Conservation (phyloP, 1,139 yeast genomes). For the Pichia sp. region DNA sequence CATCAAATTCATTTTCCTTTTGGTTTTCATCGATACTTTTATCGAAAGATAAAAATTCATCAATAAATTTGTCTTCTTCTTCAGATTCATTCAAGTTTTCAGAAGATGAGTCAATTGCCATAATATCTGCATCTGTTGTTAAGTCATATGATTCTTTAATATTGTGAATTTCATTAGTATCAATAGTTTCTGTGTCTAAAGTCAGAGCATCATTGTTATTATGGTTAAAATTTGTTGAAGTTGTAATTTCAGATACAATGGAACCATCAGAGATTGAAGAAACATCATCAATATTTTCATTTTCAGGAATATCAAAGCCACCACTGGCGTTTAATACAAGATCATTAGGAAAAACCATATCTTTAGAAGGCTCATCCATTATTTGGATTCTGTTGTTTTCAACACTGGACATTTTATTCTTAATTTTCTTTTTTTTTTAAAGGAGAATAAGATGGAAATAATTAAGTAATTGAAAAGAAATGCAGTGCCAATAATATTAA, state of each 20-base stretch:
- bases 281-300: constrained; percentile 1
- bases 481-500: too few species aligned
- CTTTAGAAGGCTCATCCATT: not conserved
- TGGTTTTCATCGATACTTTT: not conserved
- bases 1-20: too few species aligned
- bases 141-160: not conserved
- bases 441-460: too few species aligned
- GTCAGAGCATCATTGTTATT: not conserved
- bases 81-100: constrained; percentile 10
- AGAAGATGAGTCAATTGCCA: not conserved
- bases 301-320: constrained; percentile 5
- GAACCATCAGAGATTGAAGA: constrained; percentile 6
- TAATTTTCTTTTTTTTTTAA: too few species aligned
- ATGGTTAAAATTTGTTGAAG: not conserved
- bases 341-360: constrained; percentile 8
- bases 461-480: too few species aligned
- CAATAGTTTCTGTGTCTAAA: not conserved
- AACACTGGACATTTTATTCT: too few species aligned
- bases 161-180: not conserved
- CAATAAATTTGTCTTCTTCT: constrained; percentile 7
- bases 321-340: constrained; percentile 6
- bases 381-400: too few species aligned
- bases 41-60: constrained; percentile 4
- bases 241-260: constrained; percentile 1
- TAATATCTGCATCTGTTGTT: too few species aligned